Percentiles rank a stretch among this genome's conserved stretches.
Conservation (phyloP, 345 rosid genomes). For the Populus davidiana region DNA sequence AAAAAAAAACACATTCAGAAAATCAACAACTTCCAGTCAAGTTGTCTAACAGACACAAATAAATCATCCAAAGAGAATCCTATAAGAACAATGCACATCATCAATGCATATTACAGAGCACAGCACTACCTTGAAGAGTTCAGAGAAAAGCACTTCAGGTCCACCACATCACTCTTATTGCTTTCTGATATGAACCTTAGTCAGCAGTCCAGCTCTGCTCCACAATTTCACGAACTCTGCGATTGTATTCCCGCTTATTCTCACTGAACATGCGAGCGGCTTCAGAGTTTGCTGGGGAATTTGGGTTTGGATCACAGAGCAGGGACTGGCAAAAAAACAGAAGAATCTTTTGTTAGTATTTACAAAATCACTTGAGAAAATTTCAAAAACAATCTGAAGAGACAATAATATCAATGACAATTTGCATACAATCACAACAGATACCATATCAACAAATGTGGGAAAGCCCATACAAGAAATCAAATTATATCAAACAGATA, state of each 20-base stretch:
- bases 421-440: neutral
- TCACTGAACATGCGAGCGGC: slow-evolving; percentile 97
- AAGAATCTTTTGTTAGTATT: neutral
- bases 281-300: slow-evolving; percentile 97
- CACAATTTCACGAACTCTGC: slow-evolving; percentile 81
- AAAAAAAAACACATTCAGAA: neutral
- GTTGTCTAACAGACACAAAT: slow-evolving; percentile 18
- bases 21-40: slow-evolving; percentile 5
- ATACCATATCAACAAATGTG: neutral
- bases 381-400: neutral
- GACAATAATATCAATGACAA: neutral
- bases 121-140: neutral
- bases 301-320: slow-evolving; percentile 94
- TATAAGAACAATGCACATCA: slow-evolving; percentile 7
- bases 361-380: neutral
- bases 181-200: slow-evolving; percentile 9
- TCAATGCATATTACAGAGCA: slow-evolving; percentile 15
- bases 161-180: neutral
- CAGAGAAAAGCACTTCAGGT: neutral
- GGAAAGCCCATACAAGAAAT: neutral
- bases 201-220: slow-evolving; percentile 98
- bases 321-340: slow-evolving; percentile 50
- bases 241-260: slow-evolving; percentile 89
- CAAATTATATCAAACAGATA: neutral
- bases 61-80: slow-evolving; percentile 19